Conservation (phyloP, 257 asterid species). For the Ocimum tenuiflorum region DNA sequence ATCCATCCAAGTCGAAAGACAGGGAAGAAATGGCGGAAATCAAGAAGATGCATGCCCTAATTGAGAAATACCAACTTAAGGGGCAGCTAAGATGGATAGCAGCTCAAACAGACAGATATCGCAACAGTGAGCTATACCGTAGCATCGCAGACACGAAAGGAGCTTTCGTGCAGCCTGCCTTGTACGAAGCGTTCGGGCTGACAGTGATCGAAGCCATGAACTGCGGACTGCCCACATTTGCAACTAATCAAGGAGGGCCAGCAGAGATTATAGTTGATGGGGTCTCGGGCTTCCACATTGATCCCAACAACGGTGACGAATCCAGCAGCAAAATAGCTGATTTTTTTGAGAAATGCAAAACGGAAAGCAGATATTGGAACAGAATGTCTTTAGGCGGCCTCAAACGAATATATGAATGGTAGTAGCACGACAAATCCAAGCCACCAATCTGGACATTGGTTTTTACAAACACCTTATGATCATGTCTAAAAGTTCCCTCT, state of each 20-base stretch:
- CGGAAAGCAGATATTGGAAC: conserved; percentile 53
- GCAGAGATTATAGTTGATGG: conserved; percentile 82
- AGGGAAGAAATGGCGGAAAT: conserved; percentile 84
- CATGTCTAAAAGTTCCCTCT: background rate
- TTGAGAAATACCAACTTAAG: conserved; percentile 54
- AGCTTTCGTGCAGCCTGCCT: conserved; percentile 81
- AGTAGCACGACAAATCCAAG: too few species aligned
- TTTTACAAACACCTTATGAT: background rate
- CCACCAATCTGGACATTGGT: background rate
- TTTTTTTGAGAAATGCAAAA: conserved; percentile 63
- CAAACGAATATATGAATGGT: conserved; percentile 70
- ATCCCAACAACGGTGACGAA: conserved; percentile 61
- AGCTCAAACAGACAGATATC: conserved; percentile 73
- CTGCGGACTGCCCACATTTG: conserved; percentile 81
- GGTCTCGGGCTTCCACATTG: conserved; percentile 71
- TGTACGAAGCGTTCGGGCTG: conserved; percentile 83
- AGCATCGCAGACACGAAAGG: conserved; percentile 78
- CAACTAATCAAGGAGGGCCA: conserved; percentile 90
- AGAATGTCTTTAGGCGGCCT: conserved; percentile 54
- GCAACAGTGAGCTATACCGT: conserved; percentile 72
- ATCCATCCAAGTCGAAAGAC: conserved; percentile 72
- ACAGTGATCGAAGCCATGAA: conserved; percentile 89
- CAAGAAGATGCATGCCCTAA: conserved; percentile 69
- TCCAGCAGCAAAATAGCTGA: conserved; percentile 58
- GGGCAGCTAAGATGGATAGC: conserved; percentile 90